Base-by-base conservation (phyloP, 768 basidiomycete species). In the Lanmaoa rubissima region DNA sequence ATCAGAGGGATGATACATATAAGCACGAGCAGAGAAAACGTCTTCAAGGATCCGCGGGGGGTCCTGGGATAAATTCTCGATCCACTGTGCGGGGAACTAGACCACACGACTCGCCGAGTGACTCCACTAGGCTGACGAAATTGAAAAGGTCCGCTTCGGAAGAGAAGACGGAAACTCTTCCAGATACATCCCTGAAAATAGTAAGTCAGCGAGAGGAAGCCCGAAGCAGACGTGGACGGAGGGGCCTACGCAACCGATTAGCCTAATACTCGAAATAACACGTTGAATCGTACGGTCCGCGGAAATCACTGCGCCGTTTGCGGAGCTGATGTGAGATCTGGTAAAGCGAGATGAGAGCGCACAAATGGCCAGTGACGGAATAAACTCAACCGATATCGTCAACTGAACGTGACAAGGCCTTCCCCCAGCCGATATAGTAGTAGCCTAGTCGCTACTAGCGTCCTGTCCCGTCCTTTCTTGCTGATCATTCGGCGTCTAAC, bases 11-110 rank as follows among this genome's bases (percentile, higher is more conserved):
- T 24, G 55, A 45, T 47, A 61, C 41, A 72, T 72, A 70, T 70
- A 70, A 44, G 60, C 51, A 65, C 31, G 52, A 42, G 55, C 11
- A 53, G 12, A 43, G 43, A 21, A 55, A 53, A 44, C 55, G 54
- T 58, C 51, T 50, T 17, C 53, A 61, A 50, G 70, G 69, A 70
- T 70, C 69, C 69, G 70, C 69, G 65, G 69, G 68, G 57, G 48
- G 57, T 24, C 66, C 63, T 66, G 63, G 64, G 63, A 67, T n/a
- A 65, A 28, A 54, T 61, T 70, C 50, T 55, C 54, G 64, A 69
- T 55, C 65, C 65, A 58, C 51, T 49, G 57, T 72, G 64, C 63
- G 68, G 70, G 69, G 70, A 64, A 61, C 58, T 58, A 44, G 52
- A 28, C 59, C 64, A 58, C 56, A 68, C 55, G 64, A 53, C 43